phyloP scores from a whole-genome alignment of 2,329 filamentous ascomycete genomes.

The Ceratocystiopsis sp. region DNA sequence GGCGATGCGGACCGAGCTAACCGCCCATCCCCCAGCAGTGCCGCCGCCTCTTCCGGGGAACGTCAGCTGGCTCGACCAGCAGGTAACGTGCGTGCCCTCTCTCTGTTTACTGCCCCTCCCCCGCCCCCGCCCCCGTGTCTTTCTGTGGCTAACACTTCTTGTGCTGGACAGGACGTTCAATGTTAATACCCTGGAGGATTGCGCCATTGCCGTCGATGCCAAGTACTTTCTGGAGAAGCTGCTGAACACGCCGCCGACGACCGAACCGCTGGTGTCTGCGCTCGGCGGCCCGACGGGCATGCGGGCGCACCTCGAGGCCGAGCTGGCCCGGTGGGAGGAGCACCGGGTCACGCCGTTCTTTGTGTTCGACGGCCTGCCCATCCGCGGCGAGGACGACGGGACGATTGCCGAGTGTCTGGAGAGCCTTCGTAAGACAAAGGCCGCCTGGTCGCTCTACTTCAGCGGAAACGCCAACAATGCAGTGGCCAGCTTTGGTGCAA shows the following conservation, averaged over 20 bases:
- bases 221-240: constrained; percentile 73
- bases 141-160: not conserved
- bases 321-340: constrained; percentile 55
- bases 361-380: constrained; percentile 76
- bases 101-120: not conserved
- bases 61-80: not conserved
- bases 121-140: not conserved
- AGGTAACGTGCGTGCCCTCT: not conserved
- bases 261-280: constrained; percentile 79
- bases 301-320: constrained; percentile 54
- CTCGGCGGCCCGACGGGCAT: constrained; percentile 78
- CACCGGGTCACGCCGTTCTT: constrained; percentile 66
- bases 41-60: too few species aligned
- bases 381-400: constrained; percentile 58
- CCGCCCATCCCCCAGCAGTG: not conserved
- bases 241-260: constrained; percentile 50
- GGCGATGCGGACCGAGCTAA: too few species aligned
- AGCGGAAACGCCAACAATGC: constrained; percentile 62
- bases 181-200: constrained; percentile 55
- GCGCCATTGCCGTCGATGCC: constrained; percentile 71
- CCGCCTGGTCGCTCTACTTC: constrained; percentile 80
- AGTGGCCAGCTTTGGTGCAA: constrained; percentile 77
- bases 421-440: constrained; percentile 53
- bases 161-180: constrained; percentile 32
- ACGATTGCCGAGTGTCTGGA: constrained; percentile 44